Conservation (phyloP, 2,329 filamentous ascomycete species). For the Pseudogymnoascus sp. region DNA sequence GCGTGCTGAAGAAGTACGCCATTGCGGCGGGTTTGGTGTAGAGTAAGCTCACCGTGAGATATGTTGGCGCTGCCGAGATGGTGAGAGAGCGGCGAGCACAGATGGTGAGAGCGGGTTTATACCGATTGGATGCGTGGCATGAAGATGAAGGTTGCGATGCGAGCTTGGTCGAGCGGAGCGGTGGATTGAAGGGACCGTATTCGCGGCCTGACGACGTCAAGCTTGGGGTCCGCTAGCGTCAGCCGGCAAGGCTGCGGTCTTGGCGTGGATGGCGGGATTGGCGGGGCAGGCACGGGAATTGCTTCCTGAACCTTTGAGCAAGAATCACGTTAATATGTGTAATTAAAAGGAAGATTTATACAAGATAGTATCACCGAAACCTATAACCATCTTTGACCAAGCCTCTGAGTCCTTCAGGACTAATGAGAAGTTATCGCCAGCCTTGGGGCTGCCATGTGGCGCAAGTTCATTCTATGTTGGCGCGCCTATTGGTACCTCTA, state of each 20-base stretch:
- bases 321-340: not conserved
- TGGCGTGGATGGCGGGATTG: conserved; percentile 39
- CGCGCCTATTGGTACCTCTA: no score
- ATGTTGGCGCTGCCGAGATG: not conserved
- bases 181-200: conserved; percentile 1
- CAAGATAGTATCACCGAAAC: no score
- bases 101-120: not conserved
- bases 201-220: not conserved
- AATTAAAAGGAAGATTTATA: not conserved
- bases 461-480: no score
- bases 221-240: conserved; percentile 25
- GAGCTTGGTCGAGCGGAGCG: conserved; percentile 20
- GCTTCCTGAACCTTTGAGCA: not conserved
- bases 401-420: no score
- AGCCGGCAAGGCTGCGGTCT: conserved; percentile 42
- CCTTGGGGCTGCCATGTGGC: no score
- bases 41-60: not conserved
- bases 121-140: not conserved
- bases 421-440: no score
- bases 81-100: no score
- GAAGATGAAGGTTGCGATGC: not conserved
- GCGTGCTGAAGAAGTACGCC: conserved; percentile 98
- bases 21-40: conserved; percentile 41
- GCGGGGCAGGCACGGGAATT: conserved; percentile 23
- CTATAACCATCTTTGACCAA: no score